phyloP scores from a whole-genome alignment of 768 basidiomycete genomes.

The Mycena epipterygia region DNA sequence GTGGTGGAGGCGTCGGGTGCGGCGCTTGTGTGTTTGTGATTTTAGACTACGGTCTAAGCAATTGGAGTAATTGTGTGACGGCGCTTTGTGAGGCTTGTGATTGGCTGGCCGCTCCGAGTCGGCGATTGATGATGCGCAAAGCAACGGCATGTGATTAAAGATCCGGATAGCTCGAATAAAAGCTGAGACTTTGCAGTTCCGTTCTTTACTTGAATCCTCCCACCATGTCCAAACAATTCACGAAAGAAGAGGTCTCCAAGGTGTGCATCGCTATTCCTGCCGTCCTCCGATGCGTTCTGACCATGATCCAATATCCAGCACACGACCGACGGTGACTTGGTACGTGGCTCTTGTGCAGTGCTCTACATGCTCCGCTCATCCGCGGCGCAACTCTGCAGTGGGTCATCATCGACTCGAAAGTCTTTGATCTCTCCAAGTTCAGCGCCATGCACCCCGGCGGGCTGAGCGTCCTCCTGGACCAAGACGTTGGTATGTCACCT shows the following conservation, averaged over 20 bases:
- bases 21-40: conserved; percentile 49
- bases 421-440: conserved; percentile 82
- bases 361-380: background rate
- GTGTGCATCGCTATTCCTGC: background rate
- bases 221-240: conserved; percentile 50
- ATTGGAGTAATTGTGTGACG: no score
- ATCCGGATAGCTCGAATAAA: background rate
- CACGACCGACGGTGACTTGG: conserved; percentile 83
- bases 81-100: background rate
- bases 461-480: conserved; percentile 70
- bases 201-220: background rate
- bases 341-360: conserved; percentile 45
- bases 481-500: conserved; percentile 70
- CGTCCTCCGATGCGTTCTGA: background rate
- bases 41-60: background rate
- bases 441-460: conserved; percentile 83
- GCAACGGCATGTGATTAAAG: background rate
- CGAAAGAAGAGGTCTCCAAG: conserved; percentile 56
- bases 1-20: conserved; percentile 55
- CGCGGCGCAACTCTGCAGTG: conserved; percentile 72
- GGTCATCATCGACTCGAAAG: conserved; percentile 83
- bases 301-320: conserved; percentile 55
- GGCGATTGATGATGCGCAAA: background rate
- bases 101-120: background rate
- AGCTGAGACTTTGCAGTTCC: no score